Evolutionary conservation across 192 early-diverging fungal genomes (phyloP).

Genomic region (Phlyctochytrium planicorne): DNA sequence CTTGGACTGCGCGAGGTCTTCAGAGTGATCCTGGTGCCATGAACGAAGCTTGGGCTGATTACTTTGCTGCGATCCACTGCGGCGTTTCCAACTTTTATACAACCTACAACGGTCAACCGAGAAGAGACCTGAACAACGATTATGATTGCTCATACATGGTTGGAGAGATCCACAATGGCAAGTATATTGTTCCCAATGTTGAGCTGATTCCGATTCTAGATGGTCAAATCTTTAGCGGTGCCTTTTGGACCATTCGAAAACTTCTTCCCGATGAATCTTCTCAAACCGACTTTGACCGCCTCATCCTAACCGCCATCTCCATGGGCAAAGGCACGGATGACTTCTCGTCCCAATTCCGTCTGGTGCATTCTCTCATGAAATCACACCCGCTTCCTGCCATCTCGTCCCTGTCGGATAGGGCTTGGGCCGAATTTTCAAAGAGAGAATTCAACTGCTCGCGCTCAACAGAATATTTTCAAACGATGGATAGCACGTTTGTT

Average conservation of each 20-base stretch:
- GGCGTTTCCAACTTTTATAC: constrained; percentile 40
- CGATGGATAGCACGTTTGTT: constrained; percentile 23
- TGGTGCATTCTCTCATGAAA: constrained; percentile 9
- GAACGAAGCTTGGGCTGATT: constrained; percentile 34
- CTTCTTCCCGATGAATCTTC: neutral
- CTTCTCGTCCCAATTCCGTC: constrained; percentile 19
- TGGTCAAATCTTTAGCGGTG: constrained; percentile 9
- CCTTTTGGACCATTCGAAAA: constrained; percentile 4
- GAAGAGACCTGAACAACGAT: constrained; percentile 59
- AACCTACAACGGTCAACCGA: constrained; percentile 31
- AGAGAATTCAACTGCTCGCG: constrained; percentile 17
- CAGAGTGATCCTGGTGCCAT: constrained; percentile 26
- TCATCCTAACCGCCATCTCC: constrained; percentile 15
- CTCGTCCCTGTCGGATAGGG: neutral
- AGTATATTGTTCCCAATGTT: neutral
- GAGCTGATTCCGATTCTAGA: neutral
- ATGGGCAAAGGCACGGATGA: constrained; percentile 25
- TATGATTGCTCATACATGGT: constrained; percentile 22
- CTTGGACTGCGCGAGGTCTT: constrained; percentile 20
- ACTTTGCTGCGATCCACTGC: constrained; percentile 37
- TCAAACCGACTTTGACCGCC: constrained; percentile 17
- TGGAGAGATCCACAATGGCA: constrained; percentile 25
- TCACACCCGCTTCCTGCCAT: neutral
- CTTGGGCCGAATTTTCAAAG: constrained; percentile 8
- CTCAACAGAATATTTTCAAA: constrained; percentile 8